Evolutionary conservation across 768 basidiomycete species (phyloP).

Genomic region (Auricularia auricula-judae): DNA sequence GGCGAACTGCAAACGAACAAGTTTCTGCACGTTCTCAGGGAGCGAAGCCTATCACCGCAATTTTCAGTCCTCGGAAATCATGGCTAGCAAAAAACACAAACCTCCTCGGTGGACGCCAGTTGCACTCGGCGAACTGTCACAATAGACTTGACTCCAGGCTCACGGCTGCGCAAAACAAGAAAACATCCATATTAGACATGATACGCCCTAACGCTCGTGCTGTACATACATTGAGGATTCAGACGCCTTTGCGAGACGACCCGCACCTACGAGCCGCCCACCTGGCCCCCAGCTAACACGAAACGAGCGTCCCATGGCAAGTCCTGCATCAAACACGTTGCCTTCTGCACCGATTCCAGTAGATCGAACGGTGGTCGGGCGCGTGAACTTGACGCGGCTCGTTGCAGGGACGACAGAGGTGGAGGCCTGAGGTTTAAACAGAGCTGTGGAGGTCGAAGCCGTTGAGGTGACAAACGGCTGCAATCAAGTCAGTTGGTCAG

Average conservation of each 20-base stretch:
- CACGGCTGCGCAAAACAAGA: not conserved
- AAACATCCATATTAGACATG: not conserved
- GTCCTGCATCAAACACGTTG: conserved; percentile 65
- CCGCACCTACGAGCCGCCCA: conserved; percentile 65
- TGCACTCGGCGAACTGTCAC: conserved; percentile 17
- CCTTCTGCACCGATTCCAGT: conserved; percentile 50
- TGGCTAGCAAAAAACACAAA: conserved; percentile 1
- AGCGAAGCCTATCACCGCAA: not conserved
- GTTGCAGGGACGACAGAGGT: conserved; percentile 67
- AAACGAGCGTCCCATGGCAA: conserved; percentile 79
- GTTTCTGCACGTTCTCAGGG: not conserved
- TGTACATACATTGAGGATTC: conserved; percentile 1
- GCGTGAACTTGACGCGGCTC: conserved; percentile 43
- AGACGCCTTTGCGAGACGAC: conserved; percentile 31
- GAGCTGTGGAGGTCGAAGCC: conserved; percentile 33
- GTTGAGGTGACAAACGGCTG: not conserved
- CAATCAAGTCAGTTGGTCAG: conserved; percentile 4
- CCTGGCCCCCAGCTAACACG: conserved; percentile 84
- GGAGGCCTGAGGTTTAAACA: conserved; percentile 51
- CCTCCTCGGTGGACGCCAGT: conserved; percentile 14
- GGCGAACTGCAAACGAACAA: conserved; percentile 37
- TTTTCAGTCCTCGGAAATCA: too few species aligned
- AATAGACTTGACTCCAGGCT: conserved; percentile 5
- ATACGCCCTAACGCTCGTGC: not conserved
- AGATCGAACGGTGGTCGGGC: not conserved